Percentiles rank a stretch among this genome's conserved stretches.
These are phyloP conservation scores for Calonectria pauciramosa DNA, from an alignment of 2,329 filamentous ascomycete species.

Conservation along the genomic window DNA sequence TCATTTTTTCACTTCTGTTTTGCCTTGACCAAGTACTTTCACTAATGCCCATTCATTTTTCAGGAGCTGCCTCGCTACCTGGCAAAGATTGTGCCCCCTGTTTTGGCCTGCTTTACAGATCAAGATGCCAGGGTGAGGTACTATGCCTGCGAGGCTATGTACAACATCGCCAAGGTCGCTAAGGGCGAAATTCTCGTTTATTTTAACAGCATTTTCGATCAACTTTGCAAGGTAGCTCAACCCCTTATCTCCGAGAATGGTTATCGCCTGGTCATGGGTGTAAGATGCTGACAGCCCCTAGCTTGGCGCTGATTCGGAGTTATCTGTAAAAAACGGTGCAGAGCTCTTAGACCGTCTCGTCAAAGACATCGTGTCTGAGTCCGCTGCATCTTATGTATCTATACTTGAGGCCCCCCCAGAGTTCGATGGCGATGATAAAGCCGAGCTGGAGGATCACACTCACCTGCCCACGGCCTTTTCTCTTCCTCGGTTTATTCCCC, in stretches of 20 bases:
- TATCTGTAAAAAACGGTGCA: constrained; percentile 98
- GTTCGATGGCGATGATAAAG: constrained; percentile 60
- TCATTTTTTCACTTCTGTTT: not conserved
- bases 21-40: not conserved
- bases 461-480: constrained; percentile 89
- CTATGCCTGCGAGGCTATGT: constrained; percentile 99
- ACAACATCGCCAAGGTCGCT: constrained; percentile 99
- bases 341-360: constrained; percentile 94
- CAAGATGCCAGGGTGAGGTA: constrained; percentile 98
- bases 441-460: constrained; percentile 59
- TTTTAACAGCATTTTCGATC: constrained; percentile 99
- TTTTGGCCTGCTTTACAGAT: constrained; percentile 96
- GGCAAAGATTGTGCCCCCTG: constrained; percentile 93
- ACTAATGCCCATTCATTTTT: not conserved
- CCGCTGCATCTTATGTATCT: constrained; percentile 93
- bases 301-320: constrained; percentile 95
- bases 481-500: constrained; percentile 88
- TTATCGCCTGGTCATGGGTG: not conserved
- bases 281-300: constrained; percentile 52
- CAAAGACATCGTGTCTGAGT: constrained; percentile 97
- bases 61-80: constrained; percentile 94
- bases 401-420: constrained; percentile 76
- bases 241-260: not conserved
- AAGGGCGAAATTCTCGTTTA: constrained; percentile 98
- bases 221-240: constrained; percentile 85